Conservation (phyloP, 2,329 filamentous ascomycete genomes). For the Aspergillus oerlinghausenensis region DNA sequence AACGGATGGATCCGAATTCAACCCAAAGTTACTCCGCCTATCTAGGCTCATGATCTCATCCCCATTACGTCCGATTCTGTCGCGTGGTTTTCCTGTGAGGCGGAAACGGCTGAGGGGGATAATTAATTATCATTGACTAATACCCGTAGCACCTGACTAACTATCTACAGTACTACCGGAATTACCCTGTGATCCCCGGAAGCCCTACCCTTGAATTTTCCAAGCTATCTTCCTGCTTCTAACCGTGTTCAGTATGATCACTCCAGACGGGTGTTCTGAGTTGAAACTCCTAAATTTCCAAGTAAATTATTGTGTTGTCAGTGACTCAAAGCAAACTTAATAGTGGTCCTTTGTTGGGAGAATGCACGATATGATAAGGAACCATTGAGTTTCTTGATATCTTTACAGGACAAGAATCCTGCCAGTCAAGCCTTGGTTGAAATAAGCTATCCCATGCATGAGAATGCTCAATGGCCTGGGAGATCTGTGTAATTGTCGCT, state of each 20-base stretch:
- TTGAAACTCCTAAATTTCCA: not conserved
- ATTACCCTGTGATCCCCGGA: conserved; percentile 3
- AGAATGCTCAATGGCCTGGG: not conserved
- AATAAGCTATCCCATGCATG: not conserved
- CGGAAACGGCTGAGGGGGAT: not conserved
- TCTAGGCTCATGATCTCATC: conserved; percentile 9
- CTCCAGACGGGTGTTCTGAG: not conserved
- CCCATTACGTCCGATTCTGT: conserved; percentile 11
- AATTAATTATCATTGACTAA: no score
- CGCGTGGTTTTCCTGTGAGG: conserved; percentile 13
- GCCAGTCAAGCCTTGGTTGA: not conserved
- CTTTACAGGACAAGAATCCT: not conserved
- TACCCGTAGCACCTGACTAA: no score
- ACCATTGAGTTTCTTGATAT: not conserved
- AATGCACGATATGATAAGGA: not conserved
- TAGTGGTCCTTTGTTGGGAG: not conserved
- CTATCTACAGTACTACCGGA: not conserved
- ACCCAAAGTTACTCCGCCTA: conserved; percentile 13
- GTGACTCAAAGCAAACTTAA: not conserved
- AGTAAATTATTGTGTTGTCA: not conserved
- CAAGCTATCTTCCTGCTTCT: conserved; percentile 2
- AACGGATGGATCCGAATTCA: conserved; percentile 28
- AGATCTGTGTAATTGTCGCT: not conserved
- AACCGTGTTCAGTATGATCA: conserved; percentile 3
- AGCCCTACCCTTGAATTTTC: conserved; percentile 4